Base-by-base conservation (phyloP, 2,329 filamentous ascomycete genomes). In the Cordyceps farinosa region DNA sequence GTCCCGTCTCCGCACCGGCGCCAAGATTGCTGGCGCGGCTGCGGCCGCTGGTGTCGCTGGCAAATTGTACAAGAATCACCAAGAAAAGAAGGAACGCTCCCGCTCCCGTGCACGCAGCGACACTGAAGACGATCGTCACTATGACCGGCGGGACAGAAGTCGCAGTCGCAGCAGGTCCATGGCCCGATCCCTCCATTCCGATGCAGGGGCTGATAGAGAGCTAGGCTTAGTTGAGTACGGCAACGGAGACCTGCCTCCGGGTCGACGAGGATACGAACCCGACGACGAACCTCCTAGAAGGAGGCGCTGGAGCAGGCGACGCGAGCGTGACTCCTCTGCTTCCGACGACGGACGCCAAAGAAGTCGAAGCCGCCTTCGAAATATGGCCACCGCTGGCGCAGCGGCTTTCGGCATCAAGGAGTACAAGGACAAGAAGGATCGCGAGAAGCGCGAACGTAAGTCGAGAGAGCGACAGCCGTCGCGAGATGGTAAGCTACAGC, bases 161-260 rank as follows among this genome's bases (percentile, higher is more conserved):
- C 58, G 64, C 42, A 68, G 64, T 65, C 67, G 81, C 73, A 82
- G 80, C 78, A 82, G 80, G 76, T 84, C 83, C 75, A 73, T 74
- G 71, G 77, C 79, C 77, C 75, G 77, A 76, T 77, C 78, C 77
- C 76, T 75, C 74, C 76, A 79, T 76, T 79, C 80, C 69, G 79
- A 82, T 74, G 76, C 77, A 71, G 76, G 75, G 73, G 80, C 83
- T 87, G 85, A 87, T 84, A 82, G 80, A 79, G 84, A 87, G 78
- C 78, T 87, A 86, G 86, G 85, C 78, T 80, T 87, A 80, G 84
- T 88, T 82, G 84, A 88, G 74, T 88, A 88, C 79, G 86, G 86
- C 69, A 79, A 78, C 71, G 80, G 82, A 67, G 84, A 85, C 69
- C 79, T 88, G 67, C 75, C 76, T 67, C 78, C 78, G 66, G 70